Percentiles rank a stretch among this genome's conserved stretches.
These are phyloP conservation scores for Euphrasia arctica DNA, from an alignment of 305 asterid species.

Conservation along the genomic window DNA sequence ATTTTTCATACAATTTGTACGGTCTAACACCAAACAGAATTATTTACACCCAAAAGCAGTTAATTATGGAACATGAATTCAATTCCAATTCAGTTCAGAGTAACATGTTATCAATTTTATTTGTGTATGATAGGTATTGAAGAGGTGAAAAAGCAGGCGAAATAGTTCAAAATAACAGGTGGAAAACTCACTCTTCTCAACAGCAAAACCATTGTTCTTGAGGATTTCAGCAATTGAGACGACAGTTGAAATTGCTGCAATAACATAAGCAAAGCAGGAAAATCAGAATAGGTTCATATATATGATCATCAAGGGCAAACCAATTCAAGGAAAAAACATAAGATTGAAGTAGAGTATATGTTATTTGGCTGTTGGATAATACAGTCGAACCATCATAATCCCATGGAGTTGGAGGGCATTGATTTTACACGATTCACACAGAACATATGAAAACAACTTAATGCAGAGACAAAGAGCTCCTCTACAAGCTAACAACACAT, in stretches of 20 bases:
- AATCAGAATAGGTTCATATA: constrained; percentile 6
- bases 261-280: constrained; percentile 20
- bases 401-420: too few relatives aligned
- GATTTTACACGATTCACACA: not conserved
- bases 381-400: not conserved
- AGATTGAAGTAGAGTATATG: not conserved
- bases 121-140: not conserved
- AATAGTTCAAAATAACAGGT: constrained; percentile 2
- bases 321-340: not conserved
- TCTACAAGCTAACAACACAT: not conserved
- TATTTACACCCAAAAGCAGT: not conserved
- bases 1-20: not conserved
- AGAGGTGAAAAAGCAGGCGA: not conserved
- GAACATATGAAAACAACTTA: not conserved
- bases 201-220: constrained; percentile 78
- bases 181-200: constrained; percentile 67
- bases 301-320: not conserved
- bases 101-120: not conserved
- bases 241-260: constrained; percentile 72
- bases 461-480: not conserved
- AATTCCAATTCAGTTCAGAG: not conserved
- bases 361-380: not conserved
- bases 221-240: constrained; percentile 73
- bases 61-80: not conserved
- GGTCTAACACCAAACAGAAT: not conserved